Conservation (phyloP, 2,329 filamentous ascomycete genomes). For the Cucurbitaria berberidis region DNA sequence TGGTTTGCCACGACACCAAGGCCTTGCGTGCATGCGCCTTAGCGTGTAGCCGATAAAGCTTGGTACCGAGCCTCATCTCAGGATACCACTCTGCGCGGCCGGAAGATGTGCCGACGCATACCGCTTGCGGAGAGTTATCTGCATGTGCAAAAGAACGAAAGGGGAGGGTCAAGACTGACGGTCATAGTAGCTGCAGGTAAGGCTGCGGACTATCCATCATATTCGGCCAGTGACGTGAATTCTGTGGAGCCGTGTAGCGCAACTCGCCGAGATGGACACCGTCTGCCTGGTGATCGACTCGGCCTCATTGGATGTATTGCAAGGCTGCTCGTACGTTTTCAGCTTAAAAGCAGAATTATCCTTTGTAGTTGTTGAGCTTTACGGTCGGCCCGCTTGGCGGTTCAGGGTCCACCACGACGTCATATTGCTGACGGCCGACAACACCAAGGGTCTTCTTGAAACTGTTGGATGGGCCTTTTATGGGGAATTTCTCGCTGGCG, state of each 20-base stretch:
- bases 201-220: slow-evolving; percentile 6
- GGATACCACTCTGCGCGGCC: slow-evolving; percentile 29
- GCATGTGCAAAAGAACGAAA: slow-evolving; percentile 14
- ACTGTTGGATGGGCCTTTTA: slow-evolving; percentile 40
- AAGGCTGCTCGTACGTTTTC: slow-evolving; percentile 15
- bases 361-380: not conserved
- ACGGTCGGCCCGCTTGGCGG: slow-evolving; percentile 24
- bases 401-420: slow-evolving; percentile 39
- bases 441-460: slow-evolving; percentile 26
- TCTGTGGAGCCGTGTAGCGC: slow-evolving; percentile 22
- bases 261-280: slow-evolving; percentile 25
- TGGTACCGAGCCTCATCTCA: slow-evolving; percentile 28
- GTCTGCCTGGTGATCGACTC: slow-evolving; percentile 2
- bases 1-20: slow-evolving; percentile 33
- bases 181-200: slow-evolving; percentile 19
- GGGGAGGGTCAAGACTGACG: slow-evolving; percentile 11
- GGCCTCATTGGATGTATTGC: slow-evolving; percentile 11
- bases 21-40: slow-evolving; percentile 3
- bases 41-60: slow-evolving; percentile 25
- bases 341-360: not conserved
- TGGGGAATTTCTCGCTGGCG: slow-evolving; percentile 22
- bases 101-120: slow-evolving; percentile 25
- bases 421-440: slow-evolving; percentile 25
- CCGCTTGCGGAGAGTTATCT: slow-evolving; percentile 14
- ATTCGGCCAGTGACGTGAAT: slow-evolving; percentile 24